Conservation (phyloP, 768 basidiomycete genomes). For the Neoboletus magnificus region DNA sequence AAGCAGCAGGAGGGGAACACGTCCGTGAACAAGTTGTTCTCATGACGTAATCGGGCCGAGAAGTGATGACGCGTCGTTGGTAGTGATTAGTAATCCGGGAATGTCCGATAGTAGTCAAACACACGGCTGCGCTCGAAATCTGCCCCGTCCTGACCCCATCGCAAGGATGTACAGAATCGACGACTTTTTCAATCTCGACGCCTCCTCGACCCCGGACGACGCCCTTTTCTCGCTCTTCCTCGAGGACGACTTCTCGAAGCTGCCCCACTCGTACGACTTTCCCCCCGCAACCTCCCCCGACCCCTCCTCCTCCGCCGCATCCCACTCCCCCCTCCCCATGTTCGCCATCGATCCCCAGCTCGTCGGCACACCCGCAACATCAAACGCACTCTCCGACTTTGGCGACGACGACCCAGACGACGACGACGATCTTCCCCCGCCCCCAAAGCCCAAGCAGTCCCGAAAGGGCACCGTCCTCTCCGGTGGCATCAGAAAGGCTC, state of each 20-base stretch:
- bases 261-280: constrained; percentile 27
- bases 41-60: constrained; percentile 21
- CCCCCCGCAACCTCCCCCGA: constrained; percentile 27
- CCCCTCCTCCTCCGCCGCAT: constrained; percentile 16
- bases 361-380: constrained; percentile 59
- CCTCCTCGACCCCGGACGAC: constrained; percentile 31
- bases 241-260: constrained; percentile 39
- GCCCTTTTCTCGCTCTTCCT: constrained; percentile 46
- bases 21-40: constrained; percentile 92
- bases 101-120: not conserved
- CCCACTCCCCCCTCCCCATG: constrained; percentile 31
- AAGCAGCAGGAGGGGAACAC: constrained; percentile 96
- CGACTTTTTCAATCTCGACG: constrained; percentile 68
- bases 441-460: constrained; percentile 46
- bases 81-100: constrained; percentile 15
- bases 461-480: constrained; percentile 68
- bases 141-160: not conserved
- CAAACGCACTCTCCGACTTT: constrained; percentile 41
- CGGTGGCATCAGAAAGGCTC: constrained; percentile 69
- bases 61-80: constrained; percentile 16
- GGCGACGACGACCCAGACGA: constrained; percentile 39
- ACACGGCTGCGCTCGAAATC: not conserved
- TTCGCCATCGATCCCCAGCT: constrained; percentile 74
- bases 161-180: constrained; percentile 35
- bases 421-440: constrained; percentile 22